phyloP scores from a whole-genome alignment of 2,329 filamentous ascomycete genomes.

The Helotiales sp. region DNA sequence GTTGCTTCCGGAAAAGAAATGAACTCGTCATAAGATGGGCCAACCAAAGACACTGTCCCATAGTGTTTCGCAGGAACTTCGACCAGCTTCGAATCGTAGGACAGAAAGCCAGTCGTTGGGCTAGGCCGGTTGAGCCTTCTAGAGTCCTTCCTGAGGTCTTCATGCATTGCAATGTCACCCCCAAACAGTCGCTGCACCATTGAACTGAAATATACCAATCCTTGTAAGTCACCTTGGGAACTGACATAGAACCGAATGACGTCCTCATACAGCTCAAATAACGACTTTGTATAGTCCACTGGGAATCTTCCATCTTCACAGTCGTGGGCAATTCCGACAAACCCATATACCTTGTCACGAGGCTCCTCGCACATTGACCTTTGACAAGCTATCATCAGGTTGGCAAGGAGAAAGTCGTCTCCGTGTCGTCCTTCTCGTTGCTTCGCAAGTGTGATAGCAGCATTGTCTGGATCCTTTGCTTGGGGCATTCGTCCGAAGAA shows the following conservation, averaged over 20 bases:
- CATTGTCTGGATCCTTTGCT: background rate
- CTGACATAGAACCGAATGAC: conserved; percentile 11
- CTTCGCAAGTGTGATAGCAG: conserved; percentile 9
- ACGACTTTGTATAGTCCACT: conserved; percentile 32
- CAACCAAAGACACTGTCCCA: conserved; percentile 5
- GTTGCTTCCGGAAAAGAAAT: conserved; percentile 5
- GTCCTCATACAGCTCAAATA: conserved; percentile 17
- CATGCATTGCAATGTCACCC: background rate
- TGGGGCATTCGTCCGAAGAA: conserved; percentile 6
- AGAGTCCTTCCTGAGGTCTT: background rate
- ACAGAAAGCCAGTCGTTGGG: too few relatives aligned
- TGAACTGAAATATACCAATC: conserved; percentile 14
- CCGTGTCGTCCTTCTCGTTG: conserved; percentile 16
- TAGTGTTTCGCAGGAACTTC: background rate
- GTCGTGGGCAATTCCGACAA: conserved; percentile 34
- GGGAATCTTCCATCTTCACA: conserved; percentile 27
- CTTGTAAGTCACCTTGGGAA: background rate
- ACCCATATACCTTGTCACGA: conserved; percentile 36
- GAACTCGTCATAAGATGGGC: conserved; percentile 8
- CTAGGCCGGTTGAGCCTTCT: too few relatives aligned
- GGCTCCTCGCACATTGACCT: conserved; percentile 30
- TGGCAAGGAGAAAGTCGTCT: conserved; percentile 13
- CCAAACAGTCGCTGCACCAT: conserved; percentile 5
- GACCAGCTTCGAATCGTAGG: background rate
- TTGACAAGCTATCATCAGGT: conserved; percentile 25